phyloP scores from a whole-genome alignment of 2,329 filamentous ascomycete genomes.

The Chalaropsis ovoidea region DNA sequence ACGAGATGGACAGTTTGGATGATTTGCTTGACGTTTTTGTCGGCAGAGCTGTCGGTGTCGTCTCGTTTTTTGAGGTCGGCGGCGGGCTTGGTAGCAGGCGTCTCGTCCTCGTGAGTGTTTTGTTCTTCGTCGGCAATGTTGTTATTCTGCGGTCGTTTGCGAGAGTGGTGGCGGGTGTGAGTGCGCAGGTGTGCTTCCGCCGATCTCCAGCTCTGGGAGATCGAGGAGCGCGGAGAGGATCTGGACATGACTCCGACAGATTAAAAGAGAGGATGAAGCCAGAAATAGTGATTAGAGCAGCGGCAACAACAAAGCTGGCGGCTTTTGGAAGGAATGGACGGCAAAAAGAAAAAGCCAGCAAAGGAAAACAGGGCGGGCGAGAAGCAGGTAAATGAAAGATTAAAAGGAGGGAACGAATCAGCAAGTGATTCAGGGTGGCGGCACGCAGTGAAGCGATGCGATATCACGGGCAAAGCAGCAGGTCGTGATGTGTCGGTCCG shows the following conservation, averaged over 20 bases:
- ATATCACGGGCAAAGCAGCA: background rate
- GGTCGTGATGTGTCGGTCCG: background rate
- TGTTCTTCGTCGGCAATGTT: constrained; percentile 7
- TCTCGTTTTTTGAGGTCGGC: constrained; percentile 18
- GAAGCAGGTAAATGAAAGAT: constrained; percentile 17
- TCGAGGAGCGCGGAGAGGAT: constrained; percentile 21
- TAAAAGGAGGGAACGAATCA: constrained; percentile 22
- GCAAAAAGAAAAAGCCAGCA: background rate
- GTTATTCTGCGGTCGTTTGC: constrained; percentile 24
- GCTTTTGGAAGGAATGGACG: constrained; percentile 22
- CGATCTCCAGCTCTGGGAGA: constrained; percentile 18
- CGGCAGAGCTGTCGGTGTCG: background rate
- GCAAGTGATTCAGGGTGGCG: constrained; percentile 13
- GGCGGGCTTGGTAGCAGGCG: background rate
- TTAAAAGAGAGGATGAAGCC: background rate
- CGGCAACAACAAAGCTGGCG: background rate
- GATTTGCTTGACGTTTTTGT: constrained; percentile 36
- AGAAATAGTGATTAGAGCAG: background rate
- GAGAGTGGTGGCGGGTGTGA: constrained; percentile 24
- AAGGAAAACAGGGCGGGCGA: constrained; percentile 3
- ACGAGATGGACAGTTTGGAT: constrained; percentile 48
- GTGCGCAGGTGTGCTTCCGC: constrained; percentile 18
- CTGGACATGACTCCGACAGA: constrained; percentile 19
- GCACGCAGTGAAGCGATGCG: background rate
- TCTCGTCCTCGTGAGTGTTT: background rate